phyloP scores from a whole-genome alignment of 495 filamentous ascomycete genomes.

The Mycothermus thermophilus region DNA sequence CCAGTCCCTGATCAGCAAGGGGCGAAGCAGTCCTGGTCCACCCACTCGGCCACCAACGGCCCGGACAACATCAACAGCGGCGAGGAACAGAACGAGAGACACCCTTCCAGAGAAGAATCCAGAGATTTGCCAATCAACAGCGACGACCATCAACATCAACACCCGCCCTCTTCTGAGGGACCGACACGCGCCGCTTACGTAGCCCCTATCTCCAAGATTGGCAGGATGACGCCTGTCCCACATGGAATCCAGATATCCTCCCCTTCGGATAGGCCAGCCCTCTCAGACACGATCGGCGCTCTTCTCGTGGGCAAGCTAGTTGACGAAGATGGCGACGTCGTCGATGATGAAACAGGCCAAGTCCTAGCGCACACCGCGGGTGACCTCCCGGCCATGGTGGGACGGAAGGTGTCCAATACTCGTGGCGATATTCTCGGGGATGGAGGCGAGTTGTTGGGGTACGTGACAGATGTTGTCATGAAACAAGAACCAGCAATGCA shows the following conservation, averaged over 20 bases:
- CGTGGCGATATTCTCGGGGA: constrained; percentile 32
- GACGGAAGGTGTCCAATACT: constrained; percentile 26
- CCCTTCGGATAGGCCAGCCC: constrained; percentile 11
- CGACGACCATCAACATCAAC: neutral
- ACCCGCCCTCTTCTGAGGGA: too few relatives aligned
- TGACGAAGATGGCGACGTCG: constrained; percentile 59
- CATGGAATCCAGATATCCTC: constrained; percentile 10
- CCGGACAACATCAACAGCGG: too few relatives aligned
- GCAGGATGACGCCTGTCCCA: constrained; percentile 9
- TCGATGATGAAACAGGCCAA: constrained; percentile 41
- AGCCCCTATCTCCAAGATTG: constrained; percentile 20
- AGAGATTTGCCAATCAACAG: too few relatives aligned
- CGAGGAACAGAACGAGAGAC: too few relatives aligned
- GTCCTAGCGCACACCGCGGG: constrained; percentile 33
- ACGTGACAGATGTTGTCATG: constrained; percentile 34
- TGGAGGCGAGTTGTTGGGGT: constrained; percentile 32
- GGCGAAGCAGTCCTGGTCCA: too few relatives aligned
- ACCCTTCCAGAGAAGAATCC: too few relatives aligned
- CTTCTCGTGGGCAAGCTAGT: constrained; percentile 58
- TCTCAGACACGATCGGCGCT: constrained; percentile 30
- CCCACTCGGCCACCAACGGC: too few relatives aligned
- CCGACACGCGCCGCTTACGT: constrained; percentile 22
- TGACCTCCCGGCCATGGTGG: constrained; percentile 34
- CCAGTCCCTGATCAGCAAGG: too few relatives aligned
- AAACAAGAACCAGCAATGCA: too few relatives aligned